These are phyloP conservation scores for Oryza rufipogon DNA, from an alignment of 176 grass and related monocot species.

Conservation along the genomic window DNA sequence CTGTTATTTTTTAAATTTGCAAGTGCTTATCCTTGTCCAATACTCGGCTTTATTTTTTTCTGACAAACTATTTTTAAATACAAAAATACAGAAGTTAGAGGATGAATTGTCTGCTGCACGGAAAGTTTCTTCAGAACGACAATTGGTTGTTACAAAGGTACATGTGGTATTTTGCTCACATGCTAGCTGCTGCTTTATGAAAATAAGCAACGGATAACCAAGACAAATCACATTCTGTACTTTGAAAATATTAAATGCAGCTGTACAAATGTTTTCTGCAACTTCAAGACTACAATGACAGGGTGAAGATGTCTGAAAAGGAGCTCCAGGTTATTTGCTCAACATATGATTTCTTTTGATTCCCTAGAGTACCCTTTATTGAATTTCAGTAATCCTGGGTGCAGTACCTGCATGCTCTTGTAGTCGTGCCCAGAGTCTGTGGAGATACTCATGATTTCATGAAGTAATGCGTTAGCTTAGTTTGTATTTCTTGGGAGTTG, in stretches of 20 bases:
- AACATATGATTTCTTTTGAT: background rate
- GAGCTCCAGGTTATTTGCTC: constrained; percentile 58
- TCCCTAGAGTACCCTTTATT: background rate
- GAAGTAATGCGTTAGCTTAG: background rate
- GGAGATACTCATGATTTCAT: background rate
- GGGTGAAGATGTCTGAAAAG: constrained; percentile 65
- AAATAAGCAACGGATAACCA: constrained; percentile 5
- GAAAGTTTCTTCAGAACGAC: constrained; percentile 73
- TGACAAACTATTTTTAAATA: background rate
- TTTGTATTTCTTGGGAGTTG: background rate
- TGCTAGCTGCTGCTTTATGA: constrained; percentile 25
- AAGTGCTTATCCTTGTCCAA: background rate
- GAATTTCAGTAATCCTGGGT: background rate
- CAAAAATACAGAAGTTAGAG: constrained; percentile 72
- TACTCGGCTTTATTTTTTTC: background rate
- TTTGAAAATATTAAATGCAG: constrained; percentile 42
- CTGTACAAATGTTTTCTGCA: constrained; percentile 71
- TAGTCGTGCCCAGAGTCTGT: background rate
- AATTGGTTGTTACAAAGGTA: constrained; percentile 62
- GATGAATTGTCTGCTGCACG: constrained; percentile 59
- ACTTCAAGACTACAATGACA: constrained; percentile 73
- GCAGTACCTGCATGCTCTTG: background rate
- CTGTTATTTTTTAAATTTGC: background rate
- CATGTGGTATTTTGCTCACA: background rate
- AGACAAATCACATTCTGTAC: background rate